These are phyloP conservation scores for Sarocladiaceae sp. DNA, from an alignment of 2,329 filamentous ascomycete genomes.

Conservation along the genomic window DNA sequence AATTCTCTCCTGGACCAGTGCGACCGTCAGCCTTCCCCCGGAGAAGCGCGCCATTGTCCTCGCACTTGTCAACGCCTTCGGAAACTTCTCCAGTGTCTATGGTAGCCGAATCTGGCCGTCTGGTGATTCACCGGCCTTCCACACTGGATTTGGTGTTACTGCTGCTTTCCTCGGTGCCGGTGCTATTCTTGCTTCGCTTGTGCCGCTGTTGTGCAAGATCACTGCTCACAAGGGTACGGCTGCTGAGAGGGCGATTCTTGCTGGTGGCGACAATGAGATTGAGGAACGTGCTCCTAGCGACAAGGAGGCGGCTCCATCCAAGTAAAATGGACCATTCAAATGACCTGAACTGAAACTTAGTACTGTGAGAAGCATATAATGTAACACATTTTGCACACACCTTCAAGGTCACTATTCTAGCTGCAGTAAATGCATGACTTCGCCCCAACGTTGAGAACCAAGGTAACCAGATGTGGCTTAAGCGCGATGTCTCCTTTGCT, in stretches of 20 bases:
- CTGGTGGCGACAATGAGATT: not conserved
- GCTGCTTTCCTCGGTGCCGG: constrained; percentile 21
- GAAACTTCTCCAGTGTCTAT: constrained; percentile 27
- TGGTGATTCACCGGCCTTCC: constrained; percentile 20
- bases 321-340: too few species aligned
- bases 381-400: too few species aligned
- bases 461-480: too few species aligned
- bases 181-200: constrained; percentile 18
- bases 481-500: too few species aligned
- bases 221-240: not conserved
- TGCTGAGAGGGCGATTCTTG: not conserved
- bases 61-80: constrained; percentile 26
- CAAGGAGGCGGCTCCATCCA: not conserved
- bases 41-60: constrained; percentile 28
- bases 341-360: too few species aligned
- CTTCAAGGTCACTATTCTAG: too few species aligned
- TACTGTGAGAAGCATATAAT: too few species aligned
- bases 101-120: constrained; percentile 26
- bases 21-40: constrained; percentile 20
- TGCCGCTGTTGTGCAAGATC: constrained; percentile 17
- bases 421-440: too few species aligned
- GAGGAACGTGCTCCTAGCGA: not conserved
- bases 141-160: constrained; percentile 24
- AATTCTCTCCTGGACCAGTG: constrained; percentile 24
- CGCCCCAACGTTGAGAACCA: too few species aligned